These are phyloP conservation scores for Candida chauliodis DNA, from an alignment of 805 yeast species.

Conservation along the genomic window DNA sequence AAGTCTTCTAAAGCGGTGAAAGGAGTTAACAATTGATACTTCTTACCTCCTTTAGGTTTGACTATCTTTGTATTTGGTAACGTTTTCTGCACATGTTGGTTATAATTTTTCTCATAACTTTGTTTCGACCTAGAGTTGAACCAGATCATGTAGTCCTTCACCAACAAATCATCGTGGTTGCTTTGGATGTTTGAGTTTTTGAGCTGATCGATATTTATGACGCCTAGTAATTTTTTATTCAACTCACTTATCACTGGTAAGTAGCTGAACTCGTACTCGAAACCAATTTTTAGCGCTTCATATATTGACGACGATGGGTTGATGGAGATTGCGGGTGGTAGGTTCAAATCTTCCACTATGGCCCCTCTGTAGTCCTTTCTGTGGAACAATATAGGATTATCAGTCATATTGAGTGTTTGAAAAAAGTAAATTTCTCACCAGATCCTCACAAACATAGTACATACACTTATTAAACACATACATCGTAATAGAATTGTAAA, in stretches of 20 bases:
- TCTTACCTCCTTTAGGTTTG: constrained; percentile 32
- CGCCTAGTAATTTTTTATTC: constrained; percentile 45
- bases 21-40: constrained; percentile 48
- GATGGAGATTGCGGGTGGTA: constrained; percentile 54
- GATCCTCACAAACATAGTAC: too few relatives aligned
- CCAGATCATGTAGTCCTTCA: constrained; percentile 40
- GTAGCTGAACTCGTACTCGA: constrained; percentile 50
- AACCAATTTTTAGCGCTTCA: constrained; percentile 54
- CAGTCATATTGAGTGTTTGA: constrained; percentile 7
- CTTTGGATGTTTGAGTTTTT: constrained; percentile 23
- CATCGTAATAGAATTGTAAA: too few relatives aligned
- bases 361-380: constrained; percentile 45
- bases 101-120: constrained; percentile 24
- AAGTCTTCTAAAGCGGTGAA: constrained; percentile 52
- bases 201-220: constrained; percentile 43
- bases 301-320: constrained; percentile 44
- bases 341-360: constrained; percentile 56
- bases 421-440: not conserved
- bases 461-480: too few relatives aligned
- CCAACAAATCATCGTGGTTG: constrained; percentile 23
- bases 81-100: constrained; percentile 9
- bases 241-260: constrained; percentile 51
- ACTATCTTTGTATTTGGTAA: constrained; percentile 31
- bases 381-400: constrained; percentile 21
- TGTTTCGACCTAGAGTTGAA: constrained; percentile 34